Conservation (phyloP, 129 eudicot genomes). For the Pseudognaphalium luteoalbum region DNA sequence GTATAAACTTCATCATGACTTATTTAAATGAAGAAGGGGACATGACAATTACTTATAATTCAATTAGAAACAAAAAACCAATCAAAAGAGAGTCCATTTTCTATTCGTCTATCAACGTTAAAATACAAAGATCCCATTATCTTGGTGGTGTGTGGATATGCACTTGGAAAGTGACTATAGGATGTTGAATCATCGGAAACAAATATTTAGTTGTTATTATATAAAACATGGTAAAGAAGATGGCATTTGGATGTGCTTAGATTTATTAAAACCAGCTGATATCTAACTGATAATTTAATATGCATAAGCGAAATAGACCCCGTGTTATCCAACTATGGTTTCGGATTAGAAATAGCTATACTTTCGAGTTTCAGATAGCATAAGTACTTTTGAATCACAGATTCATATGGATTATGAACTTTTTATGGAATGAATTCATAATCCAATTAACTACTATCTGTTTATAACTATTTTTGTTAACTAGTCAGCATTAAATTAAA, state of each 20-base stretch:
- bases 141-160: conserved; percentile 7
- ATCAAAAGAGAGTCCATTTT: not conserved
- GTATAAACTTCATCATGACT: conserved; percentile 27
- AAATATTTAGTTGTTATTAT: not conserved
- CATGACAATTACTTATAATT: conserved; percentile 20
- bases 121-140: conserved; percentile 12
- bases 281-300: not conserved
- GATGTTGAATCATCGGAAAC: not conserved
- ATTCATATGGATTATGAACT: not conserved
- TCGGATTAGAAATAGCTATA: not conserved
- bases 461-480: not conserved
- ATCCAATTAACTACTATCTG: not conserved
- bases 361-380: not conserved
- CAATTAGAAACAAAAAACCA: conserved; percentile 15
- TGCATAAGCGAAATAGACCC: not conserved
- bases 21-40: conserved; percentile 4
- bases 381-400: not conserved
- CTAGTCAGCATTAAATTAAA: not conserved
- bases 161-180: not conserved
- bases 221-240: not conserved
- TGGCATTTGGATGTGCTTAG: not conserved
- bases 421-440: not conserved
- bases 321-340: not conserved
- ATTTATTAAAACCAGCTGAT: not conserved
- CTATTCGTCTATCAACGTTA: not conserved